These are phyloP conservation scores for Heterobasidion occidentale DNA, from an alignment of 1,284 basidiomycete genomes.

Conservation along the genomic window DNA sequence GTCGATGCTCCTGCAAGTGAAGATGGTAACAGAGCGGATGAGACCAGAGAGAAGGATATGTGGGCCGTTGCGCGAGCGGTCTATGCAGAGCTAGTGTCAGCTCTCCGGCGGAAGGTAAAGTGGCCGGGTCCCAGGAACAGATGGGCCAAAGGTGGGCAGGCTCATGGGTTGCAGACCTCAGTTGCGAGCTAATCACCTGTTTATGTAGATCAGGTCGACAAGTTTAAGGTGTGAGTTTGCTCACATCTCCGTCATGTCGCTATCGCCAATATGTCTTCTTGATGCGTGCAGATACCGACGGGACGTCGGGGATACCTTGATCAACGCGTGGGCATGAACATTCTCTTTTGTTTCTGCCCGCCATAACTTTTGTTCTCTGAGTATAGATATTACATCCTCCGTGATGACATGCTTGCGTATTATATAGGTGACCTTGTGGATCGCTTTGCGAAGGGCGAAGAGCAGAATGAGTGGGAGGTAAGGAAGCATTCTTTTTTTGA, in stretches of 20 bases:
- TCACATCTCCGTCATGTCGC: constrained; percentile 14
- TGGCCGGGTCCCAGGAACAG: constrained; percentile 48
- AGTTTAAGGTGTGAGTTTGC: constrained; percentile 59
- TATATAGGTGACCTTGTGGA: constrained; percentile 56
- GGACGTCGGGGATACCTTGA: constrained; percentile 85
- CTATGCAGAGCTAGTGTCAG: constrained; percentile 69
- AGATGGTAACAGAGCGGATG: constrained; percentile 29
- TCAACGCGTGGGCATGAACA: constrained; percentile 65
- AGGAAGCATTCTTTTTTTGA: constrained; percentile 10
- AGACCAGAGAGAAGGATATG: constrained; percentile 31
- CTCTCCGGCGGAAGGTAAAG: constrained; percentile 64
- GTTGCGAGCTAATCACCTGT: background rate
- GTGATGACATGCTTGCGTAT: constrained; percentile 71
- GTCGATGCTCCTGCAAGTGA: constrained; percentile 37
- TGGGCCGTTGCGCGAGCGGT: constrained; percentile 64
- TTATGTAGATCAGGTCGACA: constrained; percentile 59
- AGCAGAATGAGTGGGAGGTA: constrained; percentile 63
- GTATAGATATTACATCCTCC: constrained; percentile 77
- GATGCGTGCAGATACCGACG: constrained; percentile 58
- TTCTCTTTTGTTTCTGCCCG: background rate
- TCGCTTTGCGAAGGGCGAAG: constrained; percentile 32
- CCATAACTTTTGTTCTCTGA: background rate
- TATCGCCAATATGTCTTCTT: constrained; percentile 5
- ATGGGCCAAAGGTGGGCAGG: constrained; percentile 61
- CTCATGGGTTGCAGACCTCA: background rate